Base-by-base conservation (phyloP, 106 monocot genomes). In the Dendrobium huoshanense region DNA sequence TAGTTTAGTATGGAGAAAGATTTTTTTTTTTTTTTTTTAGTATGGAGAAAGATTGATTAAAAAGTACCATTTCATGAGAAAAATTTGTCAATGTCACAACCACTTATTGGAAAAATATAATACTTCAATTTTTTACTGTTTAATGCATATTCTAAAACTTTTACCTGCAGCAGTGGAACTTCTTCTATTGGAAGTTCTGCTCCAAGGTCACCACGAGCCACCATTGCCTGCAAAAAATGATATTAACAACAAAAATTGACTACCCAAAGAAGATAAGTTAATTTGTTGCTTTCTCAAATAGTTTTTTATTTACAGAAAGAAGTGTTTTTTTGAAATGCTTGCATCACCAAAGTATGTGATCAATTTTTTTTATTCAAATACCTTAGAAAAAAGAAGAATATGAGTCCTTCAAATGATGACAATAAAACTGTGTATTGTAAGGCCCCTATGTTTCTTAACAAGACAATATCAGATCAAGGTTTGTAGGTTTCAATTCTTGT, bases 151-250 rank as follows among this genome's bases (percentile, higher is more conserved):
- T 51, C 51, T 51, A 44, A 75, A 22, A 41, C 43, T 18, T 43
- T 75, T 75, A 95, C 98, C 92, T 98, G 98, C 72, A 98, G 78
- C 68, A 98, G 77, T 74, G 98, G 98, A 86, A 98, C 98, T 61
- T 98, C 98, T 61, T 98, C 98, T 80, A 98, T 98, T 72, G 97
- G 94, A 81, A 98, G 97, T 83, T 98, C 97, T 59, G 97, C 97
- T 76, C 97, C 97, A 88, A 98, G 94, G 77, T 98, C 97, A 55
- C 97, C 97, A 85, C 97, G 94, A 80, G 97, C 95, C 41, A 95
- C 95, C 95, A 95, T 98, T 78, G 98, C 98, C 98, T 98, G 51
- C 51, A 51, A 13, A 75, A 20, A 72, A 20, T 41, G 11, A 40
- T 72, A 72, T 51, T 51, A 72, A 40, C 72, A 72, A 40, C 16